Evolutionary conservation across 352 stramenopile species (phyloP).

Genomic region (Globisporangium okanoganense): DNA sequence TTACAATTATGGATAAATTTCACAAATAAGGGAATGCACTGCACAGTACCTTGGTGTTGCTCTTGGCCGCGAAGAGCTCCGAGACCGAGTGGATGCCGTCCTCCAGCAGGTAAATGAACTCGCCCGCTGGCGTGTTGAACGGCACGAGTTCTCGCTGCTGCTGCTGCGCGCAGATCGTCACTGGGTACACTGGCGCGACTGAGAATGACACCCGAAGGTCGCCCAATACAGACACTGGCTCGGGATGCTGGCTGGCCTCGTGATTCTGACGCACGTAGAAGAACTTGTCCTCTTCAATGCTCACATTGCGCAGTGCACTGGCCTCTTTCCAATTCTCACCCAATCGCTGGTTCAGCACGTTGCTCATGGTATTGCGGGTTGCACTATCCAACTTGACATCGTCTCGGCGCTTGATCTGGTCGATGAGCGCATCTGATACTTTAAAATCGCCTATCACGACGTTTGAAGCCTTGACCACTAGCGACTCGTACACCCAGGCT

Average conservation of each 20-base stretch:
- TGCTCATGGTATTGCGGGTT: constrained; percentile 47
- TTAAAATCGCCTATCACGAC: constrained; percentile 64
- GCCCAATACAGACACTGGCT: constrained; percentile 25
- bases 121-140: constrained; percentile 36
- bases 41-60: constrained; percentile 32
- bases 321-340: constrained; percentile 30
- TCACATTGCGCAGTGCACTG: constrained; percentile 50
- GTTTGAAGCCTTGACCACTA: constrained; percentile 19
- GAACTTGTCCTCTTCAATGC: constrained; percentile 45
- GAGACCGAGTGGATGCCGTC: constrained; percentile 46
- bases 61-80: constrained; percentile 50
- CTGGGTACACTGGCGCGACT: constrained; percentile 58
- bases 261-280: constrained; percentile 34
- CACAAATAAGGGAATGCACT: neutral
- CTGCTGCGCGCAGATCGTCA: constrained; percentile 62
- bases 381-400: constrained; percentile 36
- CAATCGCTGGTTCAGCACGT: constrained; percentile 49
- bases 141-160: constrained; percentile 30
- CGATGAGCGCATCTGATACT: constrained; percentile 49
- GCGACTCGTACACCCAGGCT: constrained; percentile 46
- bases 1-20: neutral
- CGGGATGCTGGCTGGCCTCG: constrained; percentile 4
- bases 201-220: constrained; percentile 65
- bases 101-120: constrained; percentile 55
- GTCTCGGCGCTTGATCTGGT: constrained; percentile 65